A percentile compares a stretch with the other conserved stretches of the same genome.
phyloP scores from a whole-genome alignment of 2,329 filamentous ascomycete species.

The Colletotrichum sp. region DNA sequence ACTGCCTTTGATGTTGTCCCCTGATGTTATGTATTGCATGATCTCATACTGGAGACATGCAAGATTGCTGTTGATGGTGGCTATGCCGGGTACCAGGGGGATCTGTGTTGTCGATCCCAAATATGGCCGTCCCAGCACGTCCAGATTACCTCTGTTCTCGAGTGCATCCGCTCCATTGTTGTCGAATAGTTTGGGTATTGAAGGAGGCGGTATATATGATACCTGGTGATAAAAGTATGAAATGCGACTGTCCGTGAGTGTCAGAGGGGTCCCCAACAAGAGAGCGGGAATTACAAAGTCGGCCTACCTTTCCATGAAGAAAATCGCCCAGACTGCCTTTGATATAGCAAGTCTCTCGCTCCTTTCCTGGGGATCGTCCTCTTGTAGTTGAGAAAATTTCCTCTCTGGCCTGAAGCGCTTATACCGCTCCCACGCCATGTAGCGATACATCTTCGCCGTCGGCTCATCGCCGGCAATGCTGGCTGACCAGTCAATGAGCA shows the following conservation, averaged over 20 bases:
- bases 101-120: neutral
- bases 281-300: neutral
- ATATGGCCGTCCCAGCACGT: slow-evolving; percentile 3
- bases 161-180: neutral
- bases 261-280: accelerated
- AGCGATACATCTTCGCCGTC: slow-evolving; percentile 14
- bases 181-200: slow-evolving; percentile 10
- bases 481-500: slow-evolving; percentile 3
- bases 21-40: slow-evolving; percentile 13
- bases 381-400: neutral
- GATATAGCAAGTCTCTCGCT: slow-evolving; percentile 6
- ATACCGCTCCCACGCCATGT: slow-evolving; percentile 17
- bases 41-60: slow-evolving; percentile 7
- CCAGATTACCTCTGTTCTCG: neutral
- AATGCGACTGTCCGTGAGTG: neutral
- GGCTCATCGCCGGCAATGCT: slow-evolving; percentile 16
- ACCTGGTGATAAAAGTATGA: slow-evolving; percentile 10
- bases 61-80: neutral
- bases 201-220: slow-evolving; percentile 3
- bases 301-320: slow-evolving; percentile 12
- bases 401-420: slow-evolving; percentile 7
- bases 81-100: neutral
- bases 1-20: slow-evolving; percentile 1
- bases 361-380: neutral
- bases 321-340: slow-evolving; percentile 4